Evolutionary conservation across 805 yeast genomes (phyloP).

Genomic region (Saccharomycopsis guyanensis): DNA sequence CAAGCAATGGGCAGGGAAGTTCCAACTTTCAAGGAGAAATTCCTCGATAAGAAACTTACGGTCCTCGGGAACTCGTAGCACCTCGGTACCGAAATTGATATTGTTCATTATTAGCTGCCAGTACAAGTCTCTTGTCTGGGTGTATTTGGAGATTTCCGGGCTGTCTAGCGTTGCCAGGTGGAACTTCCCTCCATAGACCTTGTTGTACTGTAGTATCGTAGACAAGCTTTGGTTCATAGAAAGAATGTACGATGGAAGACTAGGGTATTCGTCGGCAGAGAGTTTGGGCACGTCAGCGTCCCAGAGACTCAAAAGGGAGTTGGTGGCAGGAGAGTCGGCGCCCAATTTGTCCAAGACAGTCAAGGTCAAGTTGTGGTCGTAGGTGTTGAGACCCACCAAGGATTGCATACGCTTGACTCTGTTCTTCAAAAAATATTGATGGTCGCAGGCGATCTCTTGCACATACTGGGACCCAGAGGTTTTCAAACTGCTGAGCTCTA

Average conservation of each 20-base stretch:
- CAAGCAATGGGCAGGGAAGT: slow-evolving; percentile 62
- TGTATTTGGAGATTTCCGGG: neutral
- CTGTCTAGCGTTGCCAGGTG: neutral
- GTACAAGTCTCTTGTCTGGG: slow-evolving; percentile 8
- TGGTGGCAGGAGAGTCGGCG: neutral
- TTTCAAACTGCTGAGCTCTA: neutral
- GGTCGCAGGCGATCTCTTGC: neutral
- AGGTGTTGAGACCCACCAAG: slow-evolving; percentile 34
- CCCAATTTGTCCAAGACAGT: slow-evolving; percentile 23
- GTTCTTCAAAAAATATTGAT: slow-evolving; percentile 22
- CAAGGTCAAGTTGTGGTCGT: slow-evolving; percentile 22
- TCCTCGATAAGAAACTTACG: slow-evolving; percentile 25
- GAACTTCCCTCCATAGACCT: neutral
- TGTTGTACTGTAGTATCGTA: slow-evolving; percentile 19
- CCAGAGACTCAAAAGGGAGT: neutral
- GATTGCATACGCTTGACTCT: slow-evolving; percentile 33
- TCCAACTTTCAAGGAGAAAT: slow-evolving; percentile 49
- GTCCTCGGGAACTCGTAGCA: slow-evolving; percentile 24
- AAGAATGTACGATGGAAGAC: slow-evolving; percentile 5
- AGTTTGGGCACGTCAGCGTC: neutral
- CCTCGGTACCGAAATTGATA: slow-evolving; percentile 1
- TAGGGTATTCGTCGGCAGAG: slow-evolving; percentile 5
- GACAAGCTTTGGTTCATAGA: slow-evolving; percentile 19
- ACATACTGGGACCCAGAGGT: neutral
- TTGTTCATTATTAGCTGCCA: slow-evolving; percentile 20